A percentile compares a stretch with the other conserved stretches of the same genome.
Evolutionary conservation across 2,329 filamentous ascomycete genomes (phyloP).

Genomic region (Ophiobolus disseminans): DNA sequence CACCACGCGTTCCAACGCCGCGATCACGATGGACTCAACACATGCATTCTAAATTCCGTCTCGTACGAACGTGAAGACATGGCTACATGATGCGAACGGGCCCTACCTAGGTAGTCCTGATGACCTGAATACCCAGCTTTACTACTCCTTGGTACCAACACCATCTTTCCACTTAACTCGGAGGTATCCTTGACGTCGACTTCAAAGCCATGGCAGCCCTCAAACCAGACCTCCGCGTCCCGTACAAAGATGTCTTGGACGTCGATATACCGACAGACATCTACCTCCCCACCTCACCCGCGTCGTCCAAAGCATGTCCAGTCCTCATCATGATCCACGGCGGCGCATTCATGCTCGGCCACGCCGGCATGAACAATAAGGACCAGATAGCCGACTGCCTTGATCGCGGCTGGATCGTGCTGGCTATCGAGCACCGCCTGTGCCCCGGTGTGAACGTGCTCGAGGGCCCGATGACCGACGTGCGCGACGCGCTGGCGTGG

Average conservation of each 20-base stretch:
- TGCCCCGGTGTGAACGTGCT: conserved; percentile 21
- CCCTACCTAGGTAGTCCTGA: too few relatives aligned
- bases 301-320: not conserved
- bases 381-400: not conserved
- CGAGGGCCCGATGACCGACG: conserved; percentile 21
- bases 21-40: not conserved
- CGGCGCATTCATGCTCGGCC: conserved; percentile 24
- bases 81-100: too few relatives aligned
- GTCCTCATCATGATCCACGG: conserved; percentile 23
- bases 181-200: not conserved
- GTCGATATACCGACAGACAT: conserved; percentile 19
- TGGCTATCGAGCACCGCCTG: conserved; percentile 16
- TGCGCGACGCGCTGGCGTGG: conserved; percentile 16
- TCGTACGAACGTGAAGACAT: too few relatives aligned
- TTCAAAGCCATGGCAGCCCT: conserved; percentile 1
- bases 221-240: conserved; percentile 2
- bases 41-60: not conserved
- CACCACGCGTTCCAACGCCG: not conserved
- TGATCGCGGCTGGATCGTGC: not conserved
- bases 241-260: conserved; percentile 13
- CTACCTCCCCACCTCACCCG: conserved; percentile 11
- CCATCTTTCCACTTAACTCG: too few relatives aligned
- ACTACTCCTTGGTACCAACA: too few relatives aligned
- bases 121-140: too few relatives aligned
- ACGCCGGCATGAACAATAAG: not conserved